Base-by-base conservation (phyloP, 164 flowering plant species). In the Kingdonia uniflora region DNA sequence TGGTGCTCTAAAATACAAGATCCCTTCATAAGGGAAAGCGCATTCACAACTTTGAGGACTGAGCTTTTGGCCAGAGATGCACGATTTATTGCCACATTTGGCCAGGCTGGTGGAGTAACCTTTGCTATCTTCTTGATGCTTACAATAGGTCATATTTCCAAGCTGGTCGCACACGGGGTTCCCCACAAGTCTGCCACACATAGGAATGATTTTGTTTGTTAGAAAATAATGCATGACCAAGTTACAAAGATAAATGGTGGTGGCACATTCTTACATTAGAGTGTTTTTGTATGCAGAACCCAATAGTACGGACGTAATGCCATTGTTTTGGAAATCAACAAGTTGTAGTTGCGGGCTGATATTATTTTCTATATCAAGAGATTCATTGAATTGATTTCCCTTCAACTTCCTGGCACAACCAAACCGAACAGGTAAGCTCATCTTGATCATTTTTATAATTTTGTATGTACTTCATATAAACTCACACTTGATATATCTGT, bases 31-130 rank as follows among this genome's bases (percentile, higher is more conserved):
- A 52, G 98, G 94, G 68, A 76, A 80, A 15, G 84, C 79, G 63
- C 98, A 92, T 6, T 69, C 74, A 56, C 97, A 91, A 62, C 84
- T 81, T 67, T 80, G 85, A 57, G 97, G 97, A 56, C 62, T 82
- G 45, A 74, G 70, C 55, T 63, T 78, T 68, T 76, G 75, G 49
- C 71, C 81, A 6, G 54, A 4, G 14, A 80, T 54, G 56, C 97
- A 87, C 1, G 55, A 21, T 69, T 58, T 71, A 39, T 61, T 59
- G 54, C 69, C 77, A 65, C 96, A 85, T 23, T 64, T 76, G 14
- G 85, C 81, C 26, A 76, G 50, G 70, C 80, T 77, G 42, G 95
- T 87, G 11, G 96, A 74, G 46, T 92, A 87, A 3, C 85, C 58
- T 19, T 67, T 51, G 35, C 22, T 44, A 1, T 49, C 62, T 51